Evolutionary conservation across 208 protist genomes (phyloP).

Genomic region (Kentomonas sorsogonicus): DNA sequence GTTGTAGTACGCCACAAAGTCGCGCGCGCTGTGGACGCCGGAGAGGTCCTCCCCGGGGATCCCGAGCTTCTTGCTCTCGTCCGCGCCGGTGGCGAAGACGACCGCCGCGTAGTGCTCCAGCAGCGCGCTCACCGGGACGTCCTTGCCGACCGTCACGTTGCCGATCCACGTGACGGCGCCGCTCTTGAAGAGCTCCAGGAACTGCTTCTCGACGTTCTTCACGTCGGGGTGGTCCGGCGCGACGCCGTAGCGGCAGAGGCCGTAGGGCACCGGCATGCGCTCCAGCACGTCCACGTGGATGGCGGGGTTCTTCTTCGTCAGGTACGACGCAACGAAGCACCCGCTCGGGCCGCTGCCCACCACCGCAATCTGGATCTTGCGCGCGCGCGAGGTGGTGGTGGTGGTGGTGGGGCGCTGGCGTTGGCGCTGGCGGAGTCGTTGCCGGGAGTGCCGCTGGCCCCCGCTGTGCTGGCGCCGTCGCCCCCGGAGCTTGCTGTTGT

Average conservation of each 20-base stretch:
- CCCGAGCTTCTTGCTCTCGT: slow-evolving; percentile 47
- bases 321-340: slow-evolving; percentile 91
- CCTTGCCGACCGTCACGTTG: slow-evolving; percentile 88
- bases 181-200: slow-evolving; percentile 74
- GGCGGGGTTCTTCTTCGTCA: slow-evolving; percentile 69
- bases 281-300: slow-evolving; percentile 93
- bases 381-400: not conserved
- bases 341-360: slow-evolving; percentile 94
- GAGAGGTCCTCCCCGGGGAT: slow-evolving; percentile 81
- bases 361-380: slow-evolving; percentile 84
- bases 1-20: slow-evolving; percentile 97
- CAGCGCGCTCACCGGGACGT: slow-evolving; percentile 67
- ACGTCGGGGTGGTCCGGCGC: slow-evolving; percentile 97
- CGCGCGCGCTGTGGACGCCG: slow-evolving; percentile 74
- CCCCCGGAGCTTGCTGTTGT: too few species aligned
- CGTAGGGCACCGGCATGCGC: slow-evolving; percentile 92
- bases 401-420: not conserved
- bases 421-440: not conserved
- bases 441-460: not conserved
- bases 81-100: slow-evolving; percentile 91
- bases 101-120: slow-evolving; percentile 88
- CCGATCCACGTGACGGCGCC: slow-evolving; percentile 87
- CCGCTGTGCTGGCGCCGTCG: not conserved
- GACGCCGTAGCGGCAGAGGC: slow-evolving; percentile 96
- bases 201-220: slow-evolving; percentile 92